A percentile compares a stretch with the other conserved stretches of the same genome.
Conservation (phyloP, 148 eudicot genomes). For the Nyssa sinensis region DNA sequence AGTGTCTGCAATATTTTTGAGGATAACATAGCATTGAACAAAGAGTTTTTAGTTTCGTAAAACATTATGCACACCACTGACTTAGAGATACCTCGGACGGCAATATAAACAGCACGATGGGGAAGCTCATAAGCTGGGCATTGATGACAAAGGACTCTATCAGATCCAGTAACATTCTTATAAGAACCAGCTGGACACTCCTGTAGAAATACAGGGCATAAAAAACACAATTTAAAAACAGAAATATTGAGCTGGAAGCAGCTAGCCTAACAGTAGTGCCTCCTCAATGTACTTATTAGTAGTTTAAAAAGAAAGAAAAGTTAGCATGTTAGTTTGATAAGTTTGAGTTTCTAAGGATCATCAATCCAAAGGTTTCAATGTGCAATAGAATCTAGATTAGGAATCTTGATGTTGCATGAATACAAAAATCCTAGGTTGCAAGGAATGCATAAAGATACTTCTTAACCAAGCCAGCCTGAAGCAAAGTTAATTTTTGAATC, state of each 20-base stretch:
- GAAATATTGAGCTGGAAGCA: neutral
- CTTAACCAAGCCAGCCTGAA: slow-evolving; percentile 3
- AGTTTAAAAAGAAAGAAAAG: neutral
- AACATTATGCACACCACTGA: neutral
- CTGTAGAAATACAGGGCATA: slow-evolving; percentile 35
- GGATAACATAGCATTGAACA: neutral
- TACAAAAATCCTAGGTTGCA: neutral
- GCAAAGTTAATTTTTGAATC: neutral
- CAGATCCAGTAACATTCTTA: slow-evolving; percentile 83
- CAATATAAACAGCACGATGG: slow-evolving; percentile 63
- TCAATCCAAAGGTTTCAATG: neutral
- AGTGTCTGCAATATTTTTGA: neutral
- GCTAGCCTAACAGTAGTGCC: neutral
- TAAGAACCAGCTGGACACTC: slow-evolving; percentile 93
- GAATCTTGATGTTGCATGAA: neutral
- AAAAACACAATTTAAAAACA: slow-evolving; percentile 1
- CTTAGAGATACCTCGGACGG: slow-evolving; percentile 62
- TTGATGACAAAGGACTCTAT: slow-evolving; percentile 58
- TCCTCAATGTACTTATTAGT: neutral
- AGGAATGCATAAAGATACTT: neutral
- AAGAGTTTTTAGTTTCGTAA: neutral
- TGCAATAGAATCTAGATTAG: neutral
- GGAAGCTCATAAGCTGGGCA: slow-evolving; percentile 79
- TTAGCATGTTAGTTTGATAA: neutral
- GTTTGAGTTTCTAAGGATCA: neutral